These are phyloP conservation scores for Debaryomyces nepalensis DNA, from an alignment of 1,139 yeast genomes.

Conservation along the genomic window DNA sequence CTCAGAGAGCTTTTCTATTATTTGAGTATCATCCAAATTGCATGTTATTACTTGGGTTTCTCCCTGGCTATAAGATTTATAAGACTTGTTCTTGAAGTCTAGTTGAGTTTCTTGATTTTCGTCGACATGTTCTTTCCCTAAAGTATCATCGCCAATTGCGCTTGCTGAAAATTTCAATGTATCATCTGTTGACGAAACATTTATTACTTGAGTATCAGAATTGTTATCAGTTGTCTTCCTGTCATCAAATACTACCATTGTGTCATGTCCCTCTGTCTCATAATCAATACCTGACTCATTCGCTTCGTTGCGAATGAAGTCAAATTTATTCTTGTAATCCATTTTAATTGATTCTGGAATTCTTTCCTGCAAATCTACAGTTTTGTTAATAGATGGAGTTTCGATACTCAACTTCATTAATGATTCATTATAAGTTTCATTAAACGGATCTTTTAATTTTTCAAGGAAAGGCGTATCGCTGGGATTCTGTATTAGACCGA, in stretches of 20 bases:
- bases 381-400: not conserved
- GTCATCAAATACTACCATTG: not conserved
- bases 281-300: slow-evolving; percentile 6
- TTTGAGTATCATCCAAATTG: slow-evolving; percentile 11
- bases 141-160: not conserved
- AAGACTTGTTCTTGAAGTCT: not conserved
- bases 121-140: not conserved
- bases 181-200: not conserved
- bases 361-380: not conserved
- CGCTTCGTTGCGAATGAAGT: slow-evolving; percentile 4
- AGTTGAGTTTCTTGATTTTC: slow-evolving; percentile 3
- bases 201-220: slow-evolving; percentile 10
- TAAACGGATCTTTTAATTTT: slow-evolving; percentile 18
- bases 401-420: not conserved
- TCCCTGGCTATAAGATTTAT: not conserved
- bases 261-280: slow-evolving; percentile 6
- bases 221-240: not conserved
- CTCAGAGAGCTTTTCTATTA: slow-evolving; percentile 6
- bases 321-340: not conserved
- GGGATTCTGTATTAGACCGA: slow-evolving; percentile 13
- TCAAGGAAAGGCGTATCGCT: slow-evolving; percentile 17
- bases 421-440: slow-evolving; percentile 12
- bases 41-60: slow-evolving; percentile 14
- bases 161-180: slow-evolving; percentile 5
- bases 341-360: not conserved